Conservation (phyloP, 345 rosid genomes). For the Cochlearia excelsa region DNA sequence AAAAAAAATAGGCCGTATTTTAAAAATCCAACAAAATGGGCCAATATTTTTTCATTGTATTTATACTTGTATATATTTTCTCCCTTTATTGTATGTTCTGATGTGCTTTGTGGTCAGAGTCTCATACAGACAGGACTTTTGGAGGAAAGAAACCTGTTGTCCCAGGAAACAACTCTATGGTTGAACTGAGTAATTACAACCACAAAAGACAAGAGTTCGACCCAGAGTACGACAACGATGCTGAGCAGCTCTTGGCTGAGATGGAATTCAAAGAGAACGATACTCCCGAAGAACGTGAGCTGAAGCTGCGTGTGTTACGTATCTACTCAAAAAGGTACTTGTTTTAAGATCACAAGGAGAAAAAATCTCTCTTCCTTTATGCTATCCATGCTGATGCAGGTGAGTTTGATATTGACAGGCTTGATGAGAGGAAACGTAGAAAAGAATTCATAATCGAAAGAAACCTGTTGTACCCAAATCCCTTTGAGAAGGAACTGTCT, state of each 20-base stretch:
- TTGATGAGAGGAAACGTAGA: constrained; percentile 90
- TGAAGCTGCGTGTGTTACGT: constrained; percentile 77
- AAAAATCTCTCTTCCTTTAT: neutral
- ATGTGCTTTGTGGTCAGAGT: constrained; percentile 49
- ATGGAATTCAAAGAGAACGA: constrained; percentile 95
- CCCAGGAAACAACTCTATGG: constrained; percentile 57
- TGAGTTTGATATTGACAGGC: constrained; percentile 47
- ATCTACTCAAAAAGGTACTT: constrained; percentile 79
- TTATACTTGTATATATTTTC: constrained; percentile 13
- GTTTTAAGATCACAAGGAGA: constrained; percentile 13
- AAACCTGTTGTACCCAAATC: constrained; percentile 66
- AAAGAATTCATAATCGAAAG: constrained; percentile 91
- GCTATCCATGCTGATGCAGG: constrained; percentile 8
- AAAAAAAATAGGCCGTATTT: neutral
- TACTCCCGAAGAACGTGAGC: constrained; percentile 76
- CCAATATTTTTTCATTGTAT: constrained; percentile 12
- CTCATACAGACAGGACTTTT: constrained; percentile 55
- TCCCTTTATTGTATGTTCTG: constrained; percentile 16
- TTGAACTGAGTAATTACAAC: constrained; percentile 77
- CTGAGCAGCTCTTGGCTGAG: constrained; percentile 92
- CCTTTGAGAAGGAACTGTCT: constrained; percentile 68
- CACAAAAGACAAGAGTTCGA: constrained; percentile 84
- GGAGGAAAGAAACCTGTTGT: constrained; percentile 67
- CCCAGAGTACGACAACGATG: constrained; percentile 92
- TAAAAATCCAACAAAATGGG: neutral